Conservation (phyloP, 2,329 filamentous ascomycete species). For the Pseudogymnoascus pannorum region DNA sequence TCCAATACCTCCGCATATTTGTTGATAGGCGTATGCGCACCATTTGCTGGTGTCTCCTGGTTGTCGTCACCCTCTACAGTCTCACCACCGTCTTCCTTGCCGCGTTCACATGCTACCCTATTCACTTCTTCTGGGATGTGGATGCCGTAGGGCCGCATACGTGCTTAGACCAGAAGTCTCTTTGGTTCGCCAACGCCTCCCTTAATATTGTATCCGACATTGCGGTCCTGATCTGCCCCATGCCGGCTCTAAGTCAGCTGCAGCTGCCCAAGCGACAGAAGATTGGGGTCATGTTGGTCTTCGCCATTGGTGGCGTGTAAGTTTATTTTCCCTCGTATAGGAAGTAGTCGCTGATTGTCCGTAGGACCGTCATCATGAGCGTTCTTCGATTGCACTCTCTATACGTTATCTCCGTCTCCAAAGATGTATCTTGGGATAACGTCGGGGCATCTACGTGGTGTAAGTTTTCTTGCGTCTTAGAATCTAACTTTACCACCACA, state of each 20-base stretch:
- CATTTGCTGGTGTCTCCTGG: constrained; percentile 14
- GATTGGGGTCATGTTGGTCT: constrained; percentile 17
- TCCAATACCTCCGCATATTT: constrained; percentile 36
- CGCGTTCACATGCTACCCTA: constrained; percentile 17
- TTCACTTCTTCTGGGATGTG: constrained; percentile 15
- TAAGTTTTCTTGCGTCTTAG: background rate
- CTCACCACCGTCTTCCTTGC: constrained; percentile 12
- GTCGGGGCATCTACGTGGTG: background rate
- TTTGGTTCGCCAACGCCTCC: constrained; percentile 18
- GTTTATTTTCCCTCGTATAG: background rate
- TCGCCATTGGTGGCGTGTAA: constrained; percentile 21
- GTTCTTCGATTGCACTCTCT: constrained; percentile 15
- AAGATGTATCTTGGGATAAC: constrained; percentile 11
- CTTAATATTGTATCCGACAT: constrained; percentile 19
- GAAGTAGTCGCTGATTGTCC: background rate
- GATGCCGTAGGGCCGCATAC: background rate
- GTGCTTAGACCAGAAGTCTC: constrained; percentile 15
- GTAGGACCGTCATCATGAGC: constrained; percentile 17
- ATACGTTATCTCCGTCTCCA: constrained; percentile 7
- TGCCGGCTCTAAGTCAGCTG: constrained; percentile 15
- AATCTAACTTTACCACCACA: background rate
- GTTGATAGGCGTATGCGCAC: constrained; percentile 20
- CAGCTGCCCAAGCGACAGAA: constrained; percentile 17
- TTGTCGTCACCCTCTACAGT: constrained; percentile 13
- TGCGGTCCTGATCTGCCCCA: constrained; percentile 15